These are phyloP conservation scores for Darksidea phi DNA, from an alignment of 495 filamentous ascomycete species.

Conservation along the genomic window DNA sequence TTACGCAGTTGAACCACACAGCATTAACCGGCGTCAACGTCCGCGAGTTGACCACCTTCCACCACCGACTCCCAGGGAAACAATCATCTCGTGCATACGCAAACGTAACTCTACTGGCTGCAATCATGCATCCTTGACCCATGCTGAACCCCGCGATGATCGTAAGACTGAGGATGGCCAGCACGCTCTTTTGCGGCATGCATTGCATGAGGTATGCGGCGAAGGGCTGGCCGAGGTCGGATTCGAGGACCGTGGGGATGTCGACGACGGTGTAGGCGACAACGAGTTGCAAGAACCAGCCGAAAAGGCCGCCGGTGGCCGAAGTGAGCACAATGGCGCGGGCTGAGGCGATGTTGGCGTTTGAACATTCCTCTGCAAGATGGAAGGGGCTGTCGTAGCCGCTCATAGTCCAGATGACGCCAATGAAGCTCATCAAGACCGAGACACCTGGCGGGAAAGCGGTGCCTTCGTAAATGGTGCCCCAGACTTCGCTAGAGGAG, in stretches of 20 bases:
- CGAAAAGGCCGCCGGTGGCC: conserved; percentile 64
- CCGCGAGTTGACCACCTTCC: conserved; percentile 64
- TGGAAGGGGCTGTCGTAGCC: conserved; percentile 77
- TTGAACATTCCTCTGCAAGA: conserved; percentile 73
- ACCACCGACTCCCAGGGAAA: conserved; percentile 60
- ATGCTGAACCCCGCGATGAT: conserved; percentile 77
- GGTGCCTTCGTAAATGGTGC: conserved; percentile 66
- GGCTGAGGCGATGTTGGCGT: conserved; percentile 71
- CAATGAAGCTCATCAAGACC: conserved; percentile 74
- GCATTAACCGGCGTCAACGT: conserved; percentile 77
- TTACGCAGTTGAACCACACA: conserved; percentile 66
- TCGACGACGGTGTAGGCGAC: conserved; percentile 78
- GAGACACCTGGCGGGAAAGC: conserved; percentile 70
- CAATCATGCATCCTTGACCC: conserved; percentile 83
- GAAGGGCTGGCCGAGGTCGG: conserved; percentile 72
- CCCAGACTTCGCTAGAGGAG: conserved; percentile 64
- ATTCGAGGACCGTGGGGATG: conserved; percentile 59
- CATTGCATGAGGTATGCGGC: conserved; percentile 72
- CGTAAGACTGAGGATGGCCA: conserved; percentile 66
- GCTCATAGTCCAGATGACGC: conserved; percentile 64
- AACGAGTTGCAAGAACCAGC: conserved; percentile 74
- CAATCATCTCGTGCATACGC: conserved; percentile 78
- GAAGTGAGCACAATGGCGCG: conserved; percentile 75
- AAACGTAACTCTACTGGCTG: conserved; percentile 74
- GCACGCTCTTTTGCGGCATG: conserved; percentile 62